A percentile compares a stretch with the other conserved stretches of the same genome.
Conservation (phyloP, 2,329 filamentous ascomycete species). For the Neonectria magnoliae region DNA sequence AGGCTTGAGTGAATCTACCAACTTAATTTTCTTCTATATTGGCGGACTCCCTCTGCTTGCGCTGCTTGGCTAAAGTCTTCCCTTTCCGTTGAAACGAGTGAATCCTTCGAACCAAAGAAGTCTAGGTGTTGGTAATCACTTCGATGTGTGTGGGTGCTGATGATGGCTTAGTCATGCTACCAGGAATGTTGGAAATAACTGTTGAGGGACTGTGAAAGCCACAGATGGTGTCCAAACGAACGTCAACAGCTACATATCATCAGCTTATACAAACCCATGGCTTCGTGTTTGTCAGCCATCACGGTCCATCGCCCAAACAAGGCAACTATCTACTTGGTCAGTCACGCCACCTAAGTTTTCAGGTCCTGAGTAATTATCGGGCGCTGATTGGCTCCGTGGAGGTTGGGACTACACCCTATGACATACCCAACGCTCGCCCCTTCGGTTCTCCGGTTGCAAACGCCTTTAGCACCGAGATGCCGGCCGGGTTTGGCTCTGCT, state of each 20-base stretch:
- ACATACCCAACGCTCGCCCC: constrained; percentile 32
- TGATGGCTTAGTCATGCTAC: neutral
- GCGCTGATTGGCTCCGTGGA: constrained; percentile 51
- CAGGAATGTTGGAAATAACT: neutral
- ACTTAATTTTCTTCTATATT: neutral
- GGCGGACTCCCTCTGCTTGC: neutral
- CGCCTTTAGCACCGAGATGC: constrained; percentile 44
- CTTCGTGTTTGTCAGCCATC: neutral
- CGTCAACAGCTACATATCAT: neutral
- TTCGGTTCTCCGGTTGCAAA: constrained; percentile 44
- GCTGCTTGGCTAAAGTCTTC: neutral
- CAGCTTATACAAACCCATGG: neutral
- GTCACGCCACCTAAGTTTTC: constrained; percentile 29
- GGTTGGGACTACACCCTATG: constrained; percentile 43
- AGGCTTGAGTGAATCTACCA: neutral
- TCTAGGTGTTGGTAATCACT: neutral
- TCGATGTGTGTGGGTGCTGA: neutral
- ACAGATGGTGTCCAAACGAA: neutral
- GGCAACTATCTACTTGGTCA: neutral
- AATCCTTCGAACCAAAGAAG: neutral
- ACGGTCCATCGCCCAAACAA: too few relatives aligned
- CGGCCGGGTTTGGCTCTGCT: constrained; percentile 29
- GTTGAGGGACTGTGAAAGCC: neutral
- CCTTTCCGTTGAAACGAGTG: neutral
- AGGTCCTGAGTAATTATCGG: constrained; percentile 45